These are phyloP conservation scores for Lachnellula arida DNA, from an alignment of 2,329 filamentous ascomycete species.

Conservation along the genomic window DNA sequence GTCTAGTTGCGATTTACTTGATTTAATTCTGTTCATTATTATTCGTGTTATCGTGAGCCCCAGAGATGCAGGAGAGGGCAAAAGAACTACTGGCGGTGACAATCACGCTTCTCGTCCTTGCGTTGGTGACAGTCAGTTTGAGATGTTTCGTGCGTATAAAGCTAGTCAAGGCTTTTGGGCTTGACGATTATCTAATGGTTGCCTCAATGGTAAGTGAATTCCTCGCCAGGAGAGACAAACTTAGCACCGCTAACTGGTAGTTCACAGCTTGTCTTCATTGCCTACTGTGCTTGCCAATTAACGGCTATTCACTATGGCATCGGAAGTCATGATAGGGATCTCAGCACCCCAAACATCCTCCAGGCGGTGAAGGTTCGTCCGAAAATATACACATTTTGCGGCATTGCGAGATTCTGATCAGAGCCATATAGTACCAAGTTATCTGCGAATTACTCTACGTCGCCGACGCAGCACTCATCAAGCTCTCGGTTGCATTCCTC, in stretches of 20 bases:
- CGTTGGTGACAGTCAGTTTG: conserved; percentile 12
- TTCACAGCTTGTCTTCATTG: conserved; percentile 11
- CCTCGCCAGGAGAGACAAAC: not conserved
- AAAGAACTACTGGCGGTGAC: too few species aligned
- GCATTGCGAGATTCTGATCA: not conserved
- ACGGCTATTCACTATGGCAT: conserved; percentile 17
- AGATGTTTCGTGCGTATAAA: conserved; percentile 14
- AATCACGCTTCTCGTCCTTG: conserved; percentile 8
- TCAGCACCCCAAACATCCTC: conserved; percentile 5
- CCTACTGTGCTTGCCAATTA: conserved; percentile 14
- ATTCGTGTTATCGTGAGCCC: too few species aligned
- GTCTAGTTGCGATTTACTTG: too few species aligned
- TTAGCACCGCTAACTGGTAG: too few species aligned
- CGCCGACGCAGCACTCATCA: conserved; percentile 18
- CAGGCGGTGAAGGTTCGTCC: conserved; percentile 13
- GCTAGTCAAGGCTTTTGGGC: conserved; percentile 14
- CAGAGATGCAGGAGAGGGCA: too few species aligned
- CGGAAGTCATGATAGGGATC: conserved; percentile 13
- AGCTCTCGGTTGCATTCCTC: conserved; percentile 36
- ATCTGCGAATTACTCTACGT: conserved; percentile 17
- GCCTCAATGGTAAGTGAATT: conserved; percentile 11
- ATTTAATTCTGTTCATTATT: too few species aligned
- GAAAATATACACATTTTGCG: too few species aligned
- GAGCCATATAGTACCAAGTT: conserved; percentile 40
- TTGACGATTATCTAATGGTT: conserved; percentile 20